Conservation (phyloP, 2,329 filamentous ascomycete species). For the Metarhizium album region DNA sequence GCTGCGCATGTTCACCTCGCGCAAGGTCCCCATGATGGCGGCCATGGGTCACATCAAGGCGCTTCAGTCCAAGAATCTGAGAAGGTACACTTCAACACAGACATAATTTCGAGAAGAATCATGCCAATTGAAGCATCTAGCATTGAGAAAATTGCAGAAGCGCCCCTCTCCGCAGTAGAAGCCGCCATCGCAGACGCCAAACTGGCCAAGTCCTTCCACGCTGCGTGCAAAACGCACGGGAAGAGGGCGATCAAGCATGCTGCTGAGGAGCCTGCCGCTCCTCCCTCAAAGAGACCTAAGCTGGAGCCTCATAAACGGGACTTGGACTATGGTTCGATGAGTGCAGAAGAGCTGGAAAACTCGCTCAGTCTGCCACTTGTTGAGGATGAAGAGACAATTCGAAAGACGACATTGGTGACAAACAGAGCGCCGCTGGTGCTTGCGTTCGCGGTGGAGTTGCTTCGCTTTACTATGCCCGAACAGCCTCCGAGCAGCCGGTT, state of each 20-base stretch:
- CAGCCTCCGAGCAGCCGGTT: conserved; percentile 77
- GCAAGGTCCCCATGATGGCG: conserved; percentile 47
- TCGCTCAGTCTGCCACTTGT: conserved; percentile 49
- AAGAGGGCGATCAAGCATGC: conserved; percentile 28
- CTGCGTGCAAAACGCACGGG: conserved; percentile 41
- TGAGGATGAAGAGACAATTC: conserved; percentile 48
- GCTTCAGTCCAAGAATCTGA: conserved; percentile 42
- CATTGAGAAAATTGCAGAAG: conserved; percentile 44
- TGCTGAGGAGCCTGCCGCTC: conserved; percentile 12
- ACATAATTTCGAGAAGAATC: background rate
- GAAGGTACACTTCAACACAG: conserved; percentile 33
- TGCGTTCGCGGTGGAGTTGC: conserved; percentile 63
- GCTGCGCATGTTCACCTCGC: conserved; percentile 46
- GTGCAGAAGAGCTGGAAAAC: conserved; percentile 49
- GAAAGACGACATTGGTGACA: conserved; percentile 49
- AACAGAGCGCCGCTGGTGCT: conserved; percentile 76
- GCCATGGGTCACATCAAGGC: conserved; percentile 49
- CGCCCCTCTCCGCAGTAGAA: conserved; percentile 32
- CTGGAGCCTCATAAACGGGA: conserved; percentile 24
- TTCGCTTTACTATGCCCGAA: conserved; percentile 74
- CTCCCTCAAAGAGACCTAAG: conserved; percentile 20
- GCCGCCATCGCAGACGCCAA: conserved; percentile 37
- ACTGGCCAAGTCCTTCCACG: conserved; percentile 38
- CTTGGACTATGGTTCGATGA: conserved; percentile 29
- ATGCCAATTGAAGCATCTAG: conserved; percentile 18